phyloP scores from a whole-genome alignment of 2,329 filamentous ascomycete species.

The Verticillium nubilum region DNA sequence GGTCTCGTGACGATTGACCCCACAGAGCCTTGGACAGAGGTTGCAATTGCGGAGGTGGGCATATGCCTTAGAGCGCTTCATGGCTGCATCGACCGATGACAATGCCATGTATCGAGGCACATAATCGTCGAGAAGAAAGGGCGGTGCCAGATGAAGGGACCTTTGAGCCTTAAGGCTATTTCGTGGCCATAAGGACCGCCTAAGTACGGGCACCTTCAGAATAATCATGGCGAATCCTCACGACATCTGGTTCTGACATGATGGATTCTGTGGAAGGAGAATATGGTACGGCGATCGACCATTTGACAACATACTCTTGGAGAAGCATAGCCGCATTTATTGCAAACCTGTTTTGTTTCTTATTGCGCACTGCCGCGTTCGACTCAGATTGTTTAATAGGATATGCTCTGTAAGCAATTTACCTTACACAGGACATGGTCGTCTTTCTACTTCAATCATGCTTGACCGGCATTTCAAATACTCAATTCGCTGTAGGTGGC shows the following conservation, averaged over 20 bases:
- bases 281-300: too few relatives aligned
- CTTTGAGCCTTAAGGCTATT: background rate
- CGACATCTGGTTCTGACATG: background rate
- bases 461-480: too few relatives aligned
- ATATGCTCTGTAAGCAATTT: too few relatives aligned
- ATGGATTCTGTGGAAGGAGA: background rate
- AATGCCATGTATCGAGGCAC: conserved; percentile 67
- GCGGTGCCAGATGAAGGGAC: conserved; percentile 48
- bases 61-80: conserved; percentile 70
- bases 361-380: too few relatives aligned
- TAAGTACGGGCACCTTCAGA: background rate
- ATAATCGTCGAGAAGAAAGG: conserved; percentile 71
- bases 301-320: too few relatives aligned
- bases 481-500: too few relatives aligned
- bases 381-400: too few relatives aligned
- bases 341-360: too few relatives aligned
- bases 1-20: conserved; percentile 74
- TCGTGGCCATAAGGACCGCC: background rate
- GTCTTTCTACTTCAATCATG: too few relatives aligned
- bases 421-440: too few relatives aligned
- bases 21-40: conserved; percentile 70
- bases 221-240: background rate
- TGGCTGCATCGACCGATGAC: conserved; percentile 60
- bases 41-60: conserved; percentile 75
- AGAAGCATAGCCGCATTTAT: too few relatives aligned